Percentiles rank a stretch among this genome's conserved stretches.
These are phyloP conservation scores for Tricholoma bakamatsutake DNA, from an alignment of 768 basidiomycete genomes.

Conservation along the genomic window DNA sequence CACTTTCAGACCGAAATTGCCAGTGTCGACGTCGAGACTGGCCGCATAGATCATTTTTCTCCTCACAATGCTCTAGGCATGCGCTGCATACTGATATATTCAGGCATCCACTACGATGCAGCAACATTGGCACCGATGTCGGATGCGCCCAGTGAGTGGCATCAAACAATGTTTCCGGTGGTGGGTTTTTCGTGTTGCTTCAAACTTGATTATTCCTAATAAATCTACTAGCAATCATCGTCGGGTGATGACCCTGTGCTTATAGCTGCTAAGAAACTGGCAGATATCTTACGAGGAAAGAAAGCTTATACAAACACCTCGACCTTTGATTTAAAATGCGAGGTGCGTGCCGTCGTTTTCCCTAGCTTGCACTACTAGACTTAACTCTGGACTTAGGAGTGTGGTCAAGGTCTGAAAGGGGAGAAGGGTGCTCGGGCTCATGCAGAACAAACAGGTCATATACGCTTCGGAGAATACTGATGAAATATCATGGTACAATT, in stretches of 20 bases:
- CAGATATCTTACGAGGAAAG: slow-evolving; percentile 63
- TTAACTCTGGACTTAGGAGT: slow-evolving; percentile 43
- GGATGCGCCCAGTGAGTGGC: slow-evolving; percentile 80
- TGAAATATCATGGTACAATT: no score
- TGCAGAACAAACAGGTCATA: slow-evolving; percentile 83
- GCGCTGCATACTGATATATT: slow-evolving; percentile 81
- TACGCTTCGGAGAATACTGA: slow-evolving; percentile 76
- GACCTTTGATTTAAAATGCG: slow-evolving; percentile 87
- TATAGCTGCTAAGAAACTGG: slow-evolving; percentile 63
- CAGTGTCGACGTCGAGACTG: slow-evolving; percentile 88
- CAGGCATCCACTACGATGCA: slow-evolving; percentile 96
- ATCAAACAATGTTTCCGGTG: slow-evolving; percentile 77
- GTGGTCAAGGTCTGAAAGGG: slow-evolving; percentile 81
- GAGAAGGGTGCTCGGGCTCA: slow-evolving; percentile 92
- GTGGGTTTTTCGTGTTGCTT: slow-evolving; percentile 26
- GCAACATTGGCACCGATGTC: slow-evolving; percentile 73
- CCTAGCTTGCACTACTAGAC: not conserved
- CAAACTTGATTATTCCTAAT: not conserved
- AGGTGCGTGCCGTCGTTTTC: slow-evolving; percentile 41
- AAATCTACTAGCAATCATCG: slow-evolving; percentile 19
- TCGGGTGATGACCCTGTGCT: slow-evolving; percentile 47
- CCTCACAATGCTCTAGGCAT: slow-evolving; percentile 33
- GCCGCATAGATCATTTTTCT: slow-evolving; percentile 78
- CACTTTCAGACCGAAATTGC: slow-evolving; percentile 85
- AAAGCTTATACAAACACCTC: slow-evolving; percentile 88